These are phyloP conservation scores for Pouteria glomerata DNA, from an alignment of 148 eudicot species.

Conservation along the genomic window DNA sequence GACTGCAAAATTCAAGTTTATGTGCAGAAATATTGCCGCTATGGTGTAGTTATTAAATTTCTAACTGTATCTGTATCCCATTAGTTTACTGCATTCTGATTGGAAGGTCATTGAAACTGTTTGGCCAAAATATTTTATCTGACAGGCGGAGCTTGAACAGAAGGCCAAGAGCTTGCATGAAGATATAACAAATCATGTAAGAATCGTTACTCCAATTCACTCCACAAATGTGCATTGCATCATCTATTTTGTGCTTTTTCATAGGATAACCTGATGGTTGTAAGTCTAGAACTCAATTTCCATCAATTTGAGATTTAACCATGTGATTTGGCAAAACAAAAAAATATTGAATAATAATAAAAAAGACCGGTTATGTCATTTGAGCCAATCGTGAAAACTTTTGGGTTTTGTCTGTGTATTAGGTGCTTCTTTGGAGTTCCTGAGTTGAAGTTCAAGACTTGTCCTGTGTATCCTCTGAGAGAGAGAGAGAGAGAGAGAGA, in stretches of 20 bases:
- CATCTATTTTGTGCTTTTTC: too few relatives aligned
- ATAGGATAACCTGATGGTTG: not conserved
- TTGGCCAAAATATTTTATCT: constrained; percentile 16
- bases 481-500: too few relatives aligned
- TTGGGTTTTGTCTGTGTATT: not conserved
- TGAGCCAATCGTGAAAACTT: not conserved
- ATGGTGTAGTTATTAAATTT: not conserved
- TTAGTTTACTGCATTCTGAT: not conserved
- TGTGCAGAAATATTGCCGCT: not conserved
- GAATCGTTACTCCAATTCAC: constrained; percentile 12
- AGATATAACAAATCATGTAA: constrained; percentile 61
- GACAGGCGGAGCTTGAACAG: constrained; percentile 59
- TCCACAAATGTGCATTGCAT: not conserved
- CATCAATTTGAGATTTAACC: not conserved
- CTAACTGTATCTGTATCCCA: not conserved
- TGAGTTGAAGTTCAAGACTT: not conserved
- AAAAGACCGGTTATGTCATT: not conserved
- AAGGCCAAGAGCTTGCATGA: constrained; percentile 60
- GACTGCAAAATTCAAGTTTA: too few relatives aligned
- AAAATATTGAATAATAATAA: not conserved
- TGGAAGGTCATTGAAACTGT: not conserved
- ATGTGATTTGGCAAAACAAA: not conserved
- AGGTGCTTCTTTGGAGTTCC: too few relatives aligned
- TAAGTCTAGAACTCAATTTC: not conserved
- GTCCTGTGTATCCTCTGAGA: not conserved